Conservation (phyloP, 768 basidiomycete species). For the Phanerochaete sordida region DNA sequence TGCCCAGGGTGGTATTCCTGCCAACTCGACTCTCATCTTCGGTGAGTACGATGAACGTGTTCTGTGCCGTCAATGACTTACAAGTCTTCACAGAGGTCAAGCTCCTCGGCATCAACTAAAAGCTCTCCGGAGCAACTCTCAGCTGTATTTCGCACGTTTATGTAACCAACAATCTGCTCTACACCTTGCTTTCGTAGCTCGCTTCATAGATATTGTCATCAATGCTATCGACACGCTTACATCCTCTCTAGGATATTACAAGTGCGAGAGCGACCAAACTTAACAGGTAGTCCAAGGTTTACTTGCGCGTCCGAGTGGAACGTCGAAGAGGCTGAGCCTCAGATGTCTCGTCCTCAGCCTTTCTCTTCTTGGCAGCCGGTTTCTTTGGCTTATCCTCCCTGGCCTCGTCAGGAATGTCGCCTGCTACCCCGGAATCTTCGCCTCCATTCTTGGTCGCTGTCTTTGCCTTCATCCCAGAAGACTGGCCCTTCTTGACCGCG, state of each 20-base stretch:
- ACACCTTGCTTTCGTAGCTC: constrained; percentile 1
- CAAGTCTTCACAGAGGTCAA: constrained; percentile 56
- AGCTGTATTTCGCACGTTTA: neutral
- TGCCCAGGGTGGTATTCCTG: constrained; percentile 63
- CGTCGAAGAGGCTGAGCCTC: neutral
- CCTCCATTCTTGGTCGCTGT: too few species aligned
- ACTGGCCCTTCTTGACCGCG: too few species aligned
- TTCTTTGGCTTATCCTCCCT: neutral
- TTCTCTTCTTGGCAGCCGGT: neutral
- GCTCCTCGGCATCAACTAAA: constrained; percentile 62
- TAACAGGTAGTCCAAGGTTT: too few species aligned
- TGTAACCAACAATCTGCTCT: neutral
- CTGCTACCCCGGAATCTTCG: neutral
- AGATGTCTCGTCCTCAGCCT: neutral
- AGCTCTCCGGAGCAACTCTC: neutral
- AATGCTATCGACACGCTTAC: neutral
- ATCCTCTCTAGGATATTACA: too few species aligned
- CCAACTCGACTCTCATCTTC: constrained; percentile 79
- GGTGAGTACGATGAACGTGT: constrained; percentile 43
- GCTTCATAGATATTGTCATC: neutral
- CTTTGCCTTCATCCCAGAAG: too few species aligned
- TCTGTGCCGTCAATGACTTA: constrained; percentile 1
- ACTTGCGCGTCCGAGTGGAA: neutral
- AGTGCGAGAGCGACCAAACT: too few species aligned
- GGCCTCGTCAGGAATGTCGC: neutral